Conservation (phyloP, 306 rosid species). For the Sphenostylis stenocarpa region DNA sequence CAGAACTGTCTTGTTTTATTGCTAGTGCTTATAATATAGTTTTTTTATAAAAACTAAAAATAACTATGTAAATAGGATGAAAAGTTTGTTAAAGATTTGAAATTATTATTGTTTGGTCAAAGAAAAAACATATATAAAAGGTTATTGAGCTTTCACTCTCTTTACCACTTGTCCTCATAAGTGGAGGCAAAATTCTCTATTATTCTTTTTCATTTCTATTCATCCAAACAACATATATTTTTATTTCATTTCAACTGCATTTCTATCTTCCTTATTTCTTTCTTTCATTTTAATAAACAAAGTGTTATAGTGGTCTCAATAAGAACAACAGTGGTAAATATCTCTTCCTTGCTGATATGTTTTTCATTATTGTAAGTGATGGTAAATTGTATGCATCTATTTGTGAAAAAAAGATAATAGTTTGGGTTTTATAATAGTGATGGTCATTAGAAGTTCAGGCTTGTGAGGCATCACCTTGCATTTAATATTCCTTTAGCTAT, state of each 20-base stretch:
- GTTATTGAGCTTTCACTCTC: not conserved
- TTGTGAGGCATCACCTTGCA: constrained; percentile 7
- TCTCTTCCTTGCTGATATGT: not conserved
- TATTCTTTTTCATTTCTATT: not conserved
- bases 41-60: not conserved
- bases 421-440: constrained; percentile 7
- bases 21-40: not conserved
- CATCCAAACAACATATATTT: not conserved
- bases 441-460: not conserved
- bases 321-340: constrained; percentile 7
- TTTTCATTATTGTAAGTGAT: constrained; percentile 6
- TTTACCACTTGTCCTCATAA: not conserved
- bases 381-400: not conserved
- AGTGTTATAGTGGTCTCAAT: constrained; percentile 1
- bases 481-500: constrained; percentile 3
- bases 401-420: not conserved
- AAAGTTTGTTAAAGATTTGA: not conserved
- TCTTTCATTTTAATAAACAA: not conserved
- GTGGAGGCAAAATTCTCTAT: not conserved
- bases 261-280: not conserved
- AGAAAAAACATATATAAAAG: not conserved
- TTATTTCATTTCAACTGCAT: not conserved
- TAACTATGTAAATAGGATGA: not conserved
- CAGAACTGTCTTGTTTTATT: not conserved
- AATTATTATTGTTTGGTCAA: not conserved